Conservation (phyloP, 2,329 filamentous ascomycete genomes). For the Trichoderma pleuroti region DNA sequence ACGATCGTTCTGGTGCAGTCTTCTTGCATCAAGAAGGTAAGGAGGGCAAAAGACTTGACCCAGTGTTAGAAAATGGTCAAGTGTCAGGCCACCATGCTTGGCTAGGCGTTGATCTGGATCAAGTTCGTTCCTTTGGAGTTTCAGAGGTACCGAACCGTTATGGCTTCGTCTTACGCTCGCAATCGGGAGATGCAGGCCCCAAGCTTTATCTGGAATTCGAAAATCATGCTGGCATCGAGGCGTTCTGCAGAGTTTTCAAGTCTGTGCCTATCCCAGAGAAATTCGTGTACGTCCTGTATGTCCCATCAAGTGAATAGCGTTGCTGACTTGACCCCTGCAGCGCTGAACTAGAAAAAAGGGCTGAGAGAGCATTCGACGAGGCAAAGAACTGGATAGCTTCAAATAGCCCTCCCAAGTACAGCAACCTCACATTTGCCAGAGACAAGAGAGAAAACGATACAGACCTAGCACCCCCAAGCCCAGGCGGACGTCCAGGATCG, state of each 20-base stretch:
- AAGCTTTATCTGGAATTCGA: conserved; percentile 26
- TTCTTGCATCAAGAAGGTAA: conserved; percentile 2
- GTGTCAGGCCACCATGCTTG: conserved; percentile 16
- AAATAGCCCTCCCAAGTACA: not conserved
- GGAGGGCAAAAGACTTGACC: conserved; percentile 10
- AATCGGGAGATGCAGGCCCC: not conserved
- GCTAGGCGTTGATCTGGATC: conserved; percentile 24
- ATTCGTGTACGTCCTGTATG: not conserved
- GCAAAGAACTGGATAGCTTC: conserved; percentile 7
- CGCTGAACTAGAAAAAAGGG: not conserved
- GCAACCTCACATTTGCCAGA: not conserved
- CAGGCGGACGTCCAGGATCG: not conserved
- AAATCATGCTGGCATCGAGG: not conserved
- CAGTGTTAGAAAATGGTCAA: not conserved
- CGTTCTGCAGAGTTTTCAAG: not conserved
- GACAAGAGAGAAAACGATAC: not conserved
- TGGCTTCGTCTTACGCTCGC: conserved; percentile 26
- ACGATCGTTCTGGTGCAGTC: not conserved
- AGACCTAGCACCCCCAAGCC: not conserved
- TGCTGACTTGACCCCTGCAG: not conserved
- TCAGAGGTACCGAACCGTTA: conserved; percentile 21
- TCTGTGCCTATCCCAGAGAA: not conserved
- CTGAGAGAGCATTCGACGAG: conserved; percentile 10
- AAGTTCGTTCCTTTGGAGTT: conserved; percentile 22
- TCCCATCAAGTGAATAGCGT: not conserved